Conservation (phyloP, 495 filamentous ascomycete species). For the Cladorrhinum samala region DNA sequence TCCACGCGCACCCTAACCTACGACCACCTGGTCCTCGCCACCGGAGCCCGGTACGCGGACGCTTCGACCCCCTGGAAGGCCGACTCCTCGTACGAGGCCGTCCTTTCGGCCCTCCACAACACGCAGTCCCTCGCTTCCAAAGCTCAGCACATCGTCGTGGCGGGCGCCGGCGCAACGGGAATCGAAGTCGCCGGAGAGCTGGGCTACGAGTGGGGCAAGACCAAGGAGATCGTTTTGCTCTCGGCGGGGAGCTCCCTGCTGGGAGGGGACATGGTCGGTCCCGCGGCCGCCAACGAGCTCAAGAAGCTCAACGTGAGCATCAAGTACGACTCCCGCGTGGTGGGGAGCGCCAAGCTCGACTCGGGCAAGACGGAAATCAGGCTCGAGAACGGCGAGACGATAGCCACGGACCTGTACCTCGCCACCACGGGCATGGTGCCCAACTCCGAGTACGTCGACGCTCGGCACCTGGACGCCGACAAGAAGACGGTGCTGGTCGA, state of each 20-base stretch:
- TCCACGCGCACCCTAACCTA: conserved; percentile 43
- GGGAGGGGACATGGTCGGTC: conserved; percentile 27
- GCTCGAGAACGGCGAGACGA: conserved; percentile 33
- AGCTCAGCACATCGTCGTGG: conserved; percentile 40
- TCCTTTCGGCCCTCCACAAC: conserved; percentile 18
- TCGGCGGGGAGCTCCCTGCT: conserved; percentile 36
- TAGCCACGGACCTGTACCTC: conserved; percentile 55
- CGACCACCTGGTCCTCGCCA: conserved; percentile 85
- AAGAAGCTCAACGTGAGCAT: conserved; percentile 47
- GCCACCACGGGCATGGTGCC: conserved; percentile 55
- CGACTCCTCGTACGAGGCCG: conserved; percentile 32
- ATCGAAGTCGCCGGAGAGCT: conserved; percentile 40
- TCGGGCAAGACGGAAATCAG: conserved; percentile 33
- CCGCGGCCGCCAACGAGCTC: conserved; percentile 36
- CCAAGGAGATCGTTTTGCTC: conserved; percentile 46
- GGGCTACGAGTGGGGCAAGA: conserved; percentile 39
- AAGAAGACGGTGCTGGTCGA: conserved; percentile 51
- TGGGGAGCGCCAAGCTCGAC: conserved; percentile 5
- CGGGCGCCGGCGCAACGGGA: conserved; percentile 39
- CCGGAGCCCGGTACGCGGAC: conserved; percentile 69
- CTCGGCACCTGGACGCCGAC: conserved; percentile 37
- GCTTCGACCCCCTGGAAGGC: conserved; percentile 38
- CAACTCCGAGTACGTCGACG: conserved; percentile 55
- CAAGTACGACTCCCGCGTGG: conserved; percentile 34
- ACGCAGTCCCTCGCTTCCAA: conserved; percentile 25